phyloP scores from a whole-genome alignment of 2,329 filamentous ascomycete genomes.

The Verticillium klebahnii region DNA sequence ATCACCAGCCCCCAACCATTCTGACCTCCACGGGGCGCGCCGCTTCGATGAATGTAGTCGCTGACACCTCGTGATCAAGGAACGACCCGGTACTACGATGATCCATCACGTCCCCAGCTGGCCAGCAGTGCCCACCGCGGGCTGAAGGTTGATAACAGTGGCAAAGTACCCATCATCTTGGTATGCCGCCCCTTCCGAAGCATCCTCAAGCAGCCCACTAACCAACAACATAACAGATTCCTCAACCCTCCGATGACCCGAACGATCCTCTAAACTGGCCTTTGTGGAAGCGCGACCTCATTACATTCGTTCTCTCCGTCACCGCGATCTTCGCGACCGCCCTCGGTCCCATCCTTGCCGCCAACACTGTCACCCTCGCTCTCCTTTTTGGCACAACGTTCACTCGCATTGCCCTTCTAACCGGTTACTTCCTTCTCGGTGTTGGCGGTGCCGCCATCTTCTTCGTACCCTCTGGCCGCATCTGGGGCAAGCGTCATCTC shows the following conservation, averaged over 20 bases:
- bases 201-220: not conserved
- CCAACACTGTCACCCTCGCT: slow-evolving; percentile 76
- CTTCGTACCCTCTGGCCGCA: slow-evolving; percentile 79
- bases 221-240: slow-evolving; percentile 35
- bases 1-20: not conserved
- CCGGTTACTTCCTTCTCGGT: slow-evolving; percentile 82
- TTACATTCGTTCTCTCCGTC: slow-evolving; percentile 73
- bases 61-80: slow-evolving; percentile 29
- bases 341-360: slow-evolving; percentile 80
- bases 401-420: slow-evolving; percentile 74
- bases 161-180: slow-evolving; percentile 67
- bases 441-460: slow-evolving; percentile 77
- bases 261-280: slow-evolving; percentile 88
- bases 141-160: slow-evolving; percentile 69
- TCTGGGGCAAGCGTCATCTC: slow-evolving; percentile 89
- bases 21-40: not conserved
- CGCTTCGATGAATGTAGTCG: not conserved
- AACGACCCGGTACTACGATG: slow-evolving; percentile 62
- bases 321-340: slow-evolving; percentile 79
- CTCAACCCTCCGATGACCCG: slow-evolving; percentile 85
- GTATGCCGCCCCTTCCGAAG: slow-evolving; percentile 35
- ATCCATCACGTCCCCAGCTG: slow-evolving; percentile 43
- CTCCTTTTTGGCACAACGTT: slow-evolving; percentile 62
- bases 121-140: slow-evolving; percentile 33
- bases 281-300: slow-evolving; percentile 77